Evolutionary conservation across 2,329 filamentous ascomycete species (phyloP).

Genomic region (Gyromitra esculenta): DNA sequence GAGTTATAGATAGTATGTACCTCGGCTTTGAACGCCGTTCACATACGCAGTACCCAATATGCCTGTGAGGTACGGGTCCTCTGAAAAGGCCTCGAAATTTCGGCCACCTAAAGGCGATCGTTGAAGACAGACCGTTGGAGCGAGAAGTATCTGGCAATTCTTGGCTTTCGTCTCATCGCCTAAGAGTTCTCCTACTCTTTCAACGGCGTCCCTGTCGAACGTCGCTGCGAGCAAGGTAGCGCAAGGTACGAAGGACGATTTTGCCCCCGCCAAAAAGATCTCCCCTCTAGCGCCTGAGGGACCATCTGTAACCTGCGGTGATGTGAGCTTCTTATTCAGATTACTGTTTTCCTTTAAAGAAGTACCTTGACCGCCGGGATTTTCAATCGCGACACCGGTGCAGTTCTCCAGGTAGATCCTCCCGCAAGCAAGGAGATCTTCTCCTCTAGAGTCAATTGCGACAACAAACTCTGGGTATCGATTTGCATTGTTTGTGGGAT

Average conservation of each 20-base stretch:
- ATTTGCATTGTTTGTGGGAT: constrained; percentile 5
- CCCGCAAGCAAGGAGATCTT: constrained; percentile 29
- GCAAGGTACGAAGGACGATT: constrained; percentile 63
- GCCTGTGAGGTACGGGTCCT: constrained; percentile 58
- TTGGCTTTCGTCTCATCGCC: constrained; percentile 71
- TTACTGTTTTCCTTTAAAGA: background rate
- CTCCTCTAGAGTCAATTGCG: constrained; percentile 28
- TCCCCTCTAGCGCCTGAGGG: constrained; percentile 50
- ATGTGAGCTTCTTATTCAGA: constrained; percentile 17
- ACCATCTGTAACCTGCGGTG: constrained; percentile 47
- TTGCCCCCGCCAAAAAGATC: constrained; percentile 70
- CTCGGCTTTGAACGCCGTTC: constrained; percentile 21
- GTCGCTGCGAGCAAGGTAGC: constrained; percentile 67
- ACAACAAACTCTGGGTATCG: constrained; percentile 18
- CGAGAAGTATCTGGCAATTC: constrained; percentile 69
- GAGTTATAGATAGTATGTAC: background rate
- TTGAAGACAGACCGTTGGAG: constrained; percentile 71
- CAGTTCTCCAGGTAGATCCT: constrained; percentile 31
- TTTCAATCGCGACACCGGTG: constrained; percentile 6
- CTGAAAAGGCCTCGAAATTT: constrained; percentile 73
- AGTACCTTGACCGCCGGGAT: constrained; percentile 29
- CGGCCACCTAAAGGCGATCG: constrained; percentile 71
- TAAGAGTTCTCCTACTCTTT: constrained; percentile 68
- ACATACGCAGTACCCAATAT: constrained; percentile 26
- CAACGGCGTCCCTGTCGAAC: constrained; percentile 69